Percentiles rank a stretch among this genome's conserved stretches.
Evolutionary conservation across 768 basidiomycete genomes (phyloP).

Genomic region (Coprinopsis cinerea): DNA sequence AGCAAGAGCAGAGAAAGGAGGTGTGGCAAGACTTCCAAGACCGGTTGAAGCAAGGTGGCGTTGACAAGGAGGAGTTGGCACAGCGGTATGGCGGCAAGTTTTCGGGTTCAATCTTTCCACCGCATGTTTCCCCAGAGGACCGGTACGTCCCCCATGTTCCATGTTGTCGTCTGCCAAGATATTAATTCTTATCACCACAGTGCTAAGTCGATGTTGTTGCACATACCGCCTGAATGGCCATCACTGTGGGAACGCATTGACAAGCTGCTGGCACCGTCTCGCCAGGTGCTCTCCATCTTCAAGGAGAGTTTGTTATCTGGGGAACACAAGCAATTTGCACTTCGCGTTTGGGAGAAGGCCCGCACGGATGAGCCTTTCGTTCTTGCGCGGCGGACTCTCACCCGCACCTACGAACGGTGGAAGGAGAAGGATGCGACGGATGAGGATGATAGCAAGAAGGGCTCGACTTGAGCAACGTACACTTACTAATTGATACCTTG

Average conservation of each 20-base stretch:
- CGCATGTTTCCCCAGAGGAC: slow-evolving; percentile 33
- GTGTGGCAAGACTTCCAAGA: slow-evolving; percentile 50
- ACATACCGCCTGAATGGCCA: slow-evolving; percentile 51
- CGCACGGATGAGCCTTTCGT: slow-evolving; percentile 54
- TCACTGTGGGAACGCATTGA: slow-evolving; percentile 48
- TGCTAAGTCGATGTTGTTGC: slow-evolving; percentile 47
- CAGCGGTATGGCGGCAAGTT: slow-evolving; percentile 24
- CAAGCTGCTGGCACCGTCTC: slow-evolving; percentile 53
- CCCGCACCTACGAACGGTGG: slow-evolving; percentile 38
- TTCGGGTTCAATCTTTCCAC: slow-evolving; percentile 37
- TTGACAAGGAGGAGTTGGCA: slow-evolving; percentile 10
- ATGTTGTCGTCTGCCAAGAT: background rate
- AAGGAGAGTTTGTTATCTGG: slow-evolving; percentile 52
- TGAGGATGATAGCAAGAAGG: slow-evolving; percentile 36
- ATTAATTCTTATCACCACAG: slow-evolving; percentile 22
- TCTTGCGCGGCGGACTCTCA: slow-evolving; percentile 37
- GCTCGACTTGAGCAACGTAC: slow-evolving; percentile 20
- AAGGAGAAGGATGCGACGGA: slow-evolving; percentile 36
- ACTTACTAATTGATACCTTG: slow-evolving; percentile 1
- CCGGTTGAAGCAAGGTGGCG: slow-evolving; percentile 28
- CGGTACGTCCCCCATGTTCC: slow-evolving; percentile 24
- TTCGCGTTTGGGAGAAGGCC: slow-evolving; percentile 59
- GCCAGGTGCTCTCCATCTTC: slow-evolving; percentile 44
- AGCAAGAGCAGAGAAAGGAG: slow-evolving; percentile 34
- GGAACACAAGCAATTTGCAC: slow-evolving; percentile 50